A percentile compares a stretch with the other conserved stretches of the same genome.
Conservation (phyloP, 306 rosid genomes). For the Prunus campanulata region DNA sequence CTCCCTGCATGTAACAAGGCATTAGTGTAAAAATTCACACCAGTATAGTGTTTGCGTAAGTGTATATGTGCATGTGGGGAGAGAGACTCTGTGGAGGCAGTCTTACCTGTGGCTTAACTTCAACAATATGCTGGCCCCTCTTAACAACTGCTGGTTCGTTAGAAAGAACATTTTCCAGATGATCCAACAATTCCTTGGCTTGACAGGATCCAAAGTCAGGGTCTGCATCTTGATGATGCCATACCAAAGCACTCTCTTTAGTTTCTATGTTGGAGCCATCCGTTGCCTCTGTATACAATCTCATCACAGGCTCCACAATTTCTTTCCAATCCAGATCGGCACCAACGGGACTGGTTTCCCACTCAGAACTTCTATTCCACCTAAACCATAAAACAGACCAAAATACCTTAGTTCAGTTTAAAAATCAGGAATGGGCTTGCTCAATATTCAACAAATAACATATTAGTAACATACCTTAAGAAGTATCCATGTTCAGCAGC, state of each 20-base stretch:
- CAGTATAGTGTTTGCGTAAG: background rate
- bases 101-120: constrained; percentile 86
- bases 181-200: constrained; percentile 73
- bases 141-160: constrained; percentile 72
- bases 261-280: constrained; percentile 79
- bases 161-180: constrained; percentile 72
- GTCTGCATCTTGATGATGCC: constrained; percentile 94
- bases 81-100: background rate
- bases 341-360: constrained; percentile 63
- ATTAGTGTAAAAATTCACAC: constrained; percentile 3
- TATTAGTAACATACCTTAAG: constrained; percentile 51
- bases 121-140: constrained; percentile 79
- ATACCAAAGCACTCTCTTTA: constrained; percentile 81
- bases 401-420: background rate
- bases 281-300: constrained; percentile 65
- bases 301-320: constrained; percentile 75
- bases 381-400: constrained; percentile 32
- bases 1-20: constrained; percentile 50
- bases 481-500: constrained; percentile 93
- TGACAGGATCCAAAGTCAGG: constrained; percentile 87
- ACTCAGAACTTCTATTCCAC: constrained; percentile 54
- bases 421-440: background rate
- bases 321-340: constrained; percentile 78
- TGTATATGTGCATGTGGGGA: background rate
- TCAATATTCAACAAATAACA: background rate